These are phyloP conservation scores for Fusarium temperatum DNA, from an alignment of 2,329 filamentous ascomycete species.

Conservation along the genomic window DNA sequence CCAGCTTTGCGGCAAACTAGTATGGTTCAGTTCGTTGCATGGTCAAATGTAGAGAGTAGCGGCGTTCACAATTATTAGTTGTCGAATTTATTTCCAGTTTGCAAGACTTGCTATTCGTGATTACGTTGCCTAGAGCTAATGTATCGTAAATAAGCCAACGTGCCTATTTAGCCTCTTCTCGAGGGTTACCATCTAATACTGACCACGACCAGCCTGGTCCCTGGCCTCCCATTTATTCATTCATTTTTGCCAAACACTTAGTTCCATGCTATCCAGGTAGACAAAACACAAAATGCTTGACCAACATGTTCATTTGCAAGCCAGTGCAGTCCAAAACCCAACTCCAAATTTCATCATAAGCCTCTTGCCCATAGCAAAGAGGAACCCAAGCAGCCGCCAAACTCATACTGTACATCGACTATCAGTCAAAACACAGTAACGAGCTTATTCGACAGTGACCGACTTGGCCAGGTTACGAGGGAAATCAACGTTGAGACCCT, in stretches of 20 bases:
- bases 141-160: conserved; percentile 28
- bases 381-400: conserved; percentile 25
- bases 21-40: background rate
- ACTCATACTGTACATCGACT: conserved; percentile 35
- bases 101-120: conserved; percentile 28
- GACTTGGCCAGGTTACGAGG: conserved; percentile 98
- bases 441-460: conserved; percentile 91
- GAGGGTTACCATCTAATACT: conserved; percentile 37
- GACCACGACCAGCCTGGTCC: conserved; percentile 35
- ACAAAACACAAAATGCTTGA: conserved; percentile 35
- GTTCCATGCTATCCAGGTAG: conserved; percentile 39
- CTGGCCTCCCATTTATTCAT: conserved; percentile 34
- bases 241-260: conserved; percentile 34
- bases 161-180: conserved; percentile 26
- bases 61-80: background rate
- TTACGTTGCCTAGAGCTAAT: conserved; percentile 36
- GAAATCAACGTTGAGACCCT: conserved; percentile 98
- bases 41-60: background rate
- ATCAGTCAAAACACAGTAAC: conserved; percentile 19
- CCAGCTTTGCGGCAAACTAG: background rate
- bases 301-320: conserved; percentile 34
- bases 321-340: conserved; percentile 42
- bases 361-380: conserved; percentile 29
- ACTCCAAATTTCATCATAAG: conserved; percentile 44
- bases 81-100: background rate